Conservation (phyloP, 257 asterid species). For the Ophiorrhiza pumila region DNA sequence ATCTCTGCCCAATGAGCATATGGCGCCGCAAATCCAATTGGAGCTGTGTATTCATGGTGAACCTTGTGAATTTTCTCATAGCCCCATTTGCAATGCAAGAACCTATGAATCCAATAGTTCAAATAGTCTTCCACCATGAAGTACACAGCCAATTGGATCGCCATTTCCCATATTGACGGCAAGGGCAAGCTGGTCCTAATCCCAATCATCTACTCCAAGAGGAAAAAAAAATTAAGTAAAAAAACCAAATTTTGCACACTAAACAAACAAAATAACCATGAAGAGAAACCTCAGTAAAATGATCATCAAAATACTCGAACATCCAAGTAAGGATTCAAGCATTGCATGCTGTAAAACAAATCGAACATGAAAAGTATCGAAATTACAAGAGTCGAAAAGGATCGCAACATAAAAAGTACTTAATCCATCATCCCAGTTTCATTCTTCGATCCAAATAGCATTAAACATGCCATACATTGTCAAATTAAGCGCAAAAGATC, state of each 20-base stretch:
- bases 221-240: constrained; percentile 1
- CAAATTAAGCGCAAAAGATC: neutral
- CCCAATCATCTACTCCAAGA: constrained; percentile 58
- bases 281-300: neutral
- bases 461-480: constrained; percentile 4
- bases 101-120: constrained; percentile 94
- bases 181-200: constrained; percentile 84
- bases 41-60: constrained; percentile 95
- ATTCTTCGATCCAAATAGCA: constrained; percentile 5
- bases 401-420: neutral
- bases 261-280: neutral
- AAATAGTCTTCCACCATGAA: constrained; percentile 85
- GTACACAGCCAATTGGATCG: constrained; percentile 65
- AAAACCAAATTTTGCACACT: neutral
- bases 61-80: constrained; percentile 95
- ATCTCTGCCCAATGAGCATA: constrained; percentile 97
- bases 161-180: constrained; percentile 79
- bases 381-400: too few species aligned
- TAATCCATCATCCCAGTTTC: neutral
- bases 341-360: constrained; percentile 9
- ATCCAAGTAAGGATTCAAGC: neutral
- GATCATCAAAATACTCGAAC: too few species aligned
- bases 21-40: constrained; percentile 92
- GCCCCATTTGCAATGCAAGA: constrained; percentile 91
- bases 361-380: constrained; percentile 16